Conservation (phyloP, 2,329 filamentous ascomycete species). For the Colletotrichum sp. region DNA sequence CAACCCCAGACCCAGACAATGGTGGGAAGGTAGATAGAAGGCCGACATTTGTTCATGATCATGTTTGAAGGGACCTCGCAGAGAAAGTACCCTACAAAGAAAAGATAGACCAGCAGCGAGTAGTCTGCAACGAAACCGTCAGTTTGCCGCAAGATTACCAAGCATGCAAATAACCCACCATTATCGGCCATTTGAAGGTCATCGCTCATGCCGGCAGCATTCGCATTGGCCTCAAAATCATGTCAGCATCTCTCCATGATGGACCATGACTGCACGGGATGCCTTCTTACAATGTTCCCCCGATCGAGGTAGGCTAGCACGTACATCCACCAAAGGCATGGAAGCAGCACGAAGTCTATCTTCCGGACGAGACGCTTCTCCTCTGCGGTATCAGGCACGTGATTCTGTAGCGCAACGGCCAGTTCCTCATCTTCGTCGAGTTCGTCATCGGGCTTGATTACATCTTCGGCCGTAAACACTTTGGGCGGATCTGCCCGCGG, state of each 20-base stretch:
- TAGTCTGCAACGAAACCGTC: neutral
- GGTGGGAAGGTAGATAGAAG: slow-evolving; percentile 10
- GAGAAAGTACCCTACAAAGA: neutral
- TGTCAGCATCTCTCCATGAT: neutral
- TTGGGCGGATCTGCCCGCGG: neutral
- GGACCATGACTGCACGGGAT: neutral
- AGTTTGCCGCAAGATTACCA: neutral
- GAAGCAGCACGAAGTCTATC: slow-evolving; percentile 52
- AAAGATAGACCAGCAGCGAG: neutral
- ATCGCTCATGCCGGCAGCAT: neutral
- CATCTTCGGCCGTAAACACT: neutral
- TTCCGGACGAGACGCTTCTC: slow-evolving; percentile 46
- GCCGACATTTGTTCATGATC: neutral
- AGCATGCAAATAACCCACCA: neutral
- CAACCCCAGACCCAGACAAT: slow-evolving; percentile 20
- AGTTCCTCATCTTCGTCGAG: neutral
- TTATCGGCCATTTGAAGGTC: neutral
- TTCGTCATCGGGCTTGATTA: neutral
- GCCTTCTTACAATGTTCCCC: slow-evolving; percentile 1
- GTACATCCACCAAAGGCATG: slow-evolving; percentile 43
- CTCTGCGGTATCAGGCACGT: slow-evolving; percentile 10
- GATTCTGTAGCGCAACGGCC: neutral
- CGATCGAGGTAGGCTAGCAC: slow-evolving; percentile 12
- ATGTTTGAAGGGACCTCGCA: neutral
- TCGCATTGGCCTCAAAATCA: neutral